Evolutionary conservation across 495 filamentous ascomycete genomes (phyloP), one percentile per base, ranked within the genome.

Genomic region (Tetracladium marchalianum): DNA sequence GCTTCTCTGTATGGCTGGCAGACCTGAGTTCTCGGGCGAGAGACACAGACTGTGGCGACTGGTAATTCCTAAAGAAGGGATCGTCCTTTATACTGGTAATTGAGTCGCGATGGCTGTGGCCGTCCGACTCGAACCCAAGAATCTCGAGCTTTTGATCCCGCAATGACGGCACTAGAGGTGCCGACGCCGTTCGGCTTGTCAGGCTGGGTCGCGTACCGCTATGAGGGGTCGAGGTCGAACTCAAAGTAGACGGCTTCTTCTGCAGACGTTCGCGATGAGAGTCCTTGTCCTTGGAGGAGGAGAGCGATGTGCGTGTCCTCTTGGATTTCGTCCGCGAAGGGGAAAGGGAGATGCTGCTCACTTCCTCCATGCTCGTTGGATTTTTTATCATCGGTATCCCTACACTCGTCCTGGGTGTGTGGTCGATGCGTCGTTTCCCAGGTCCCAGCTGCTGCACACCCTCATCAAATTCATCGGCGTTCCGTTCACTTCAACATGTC

Each of bases 31-130:
- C 53, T 19, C 49, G 43, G 7, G 53, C 46, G 18, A 59, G 41
- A 11, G 49, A 52, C 5, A 55, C 51, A 0, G 58, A 59, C 11
- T 55, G 55, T 4, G 60, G 58, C 9, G 55, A 47, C 38, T 66
- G 57, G 44, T 62, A 65, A 39, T 59, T 54, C 38, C 63, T 56
- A 57, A 70, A 67, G 52, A 72, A 71, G 11, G 68, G 65, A 41
- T 71, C 69, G 58, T 71, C 65, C 51, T 64, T 58, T 38, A 69
- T 66, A 31, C 67, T 70, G 17, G 56, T 42, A 37, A 69, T 53
- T 22, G 69, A 71, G 45, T 67, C 69, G 34, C 69, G 65, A 41
- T 44, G 34, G 47, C 51, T 58, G 45, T 44, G 57, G 27, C 50
- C 31, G 35, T 50, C 46, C 17, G 42, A 43, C 4, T 43, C 44